These are phyloP conservation scores for Mitragyna speciosa DNA, from an alignment of 257 asterid species.

Conservation along the genomic window DNA sequence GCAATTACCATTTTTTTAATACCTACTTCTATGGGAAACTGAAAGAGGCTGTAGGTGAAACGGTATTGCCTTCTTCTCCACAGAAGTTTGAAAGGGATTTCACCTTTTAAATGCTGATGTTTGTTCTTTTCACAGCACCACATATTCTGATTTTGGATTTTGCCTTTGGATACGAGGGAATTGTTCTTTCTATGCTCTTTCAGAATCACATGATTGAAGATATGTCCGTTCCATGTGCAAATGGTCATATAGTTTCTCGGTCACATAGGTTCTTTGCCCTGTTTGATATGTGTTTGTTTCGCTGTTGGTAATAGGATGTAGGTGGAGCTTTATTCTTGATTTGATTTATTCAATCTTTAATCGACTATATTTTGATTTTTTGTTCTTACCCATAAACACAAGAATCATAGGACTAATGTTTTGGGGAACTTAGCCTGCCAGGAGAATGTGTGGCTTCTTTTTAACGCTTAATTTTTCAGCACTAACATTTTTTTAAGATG, in stretches of 20 bases:
- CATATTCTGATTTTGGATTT: neutral
- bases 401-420: too few relatives aligned
- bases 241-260: neutral
- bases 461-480: neutral
- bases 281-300: neutral
- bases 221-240: neutral
- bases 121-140: neutral
- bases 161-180: neutral
- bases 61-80: slow-evolving; percentile 50
- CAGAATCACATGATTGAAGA: neutral
- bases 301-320: neutral
- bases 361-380: neutral
- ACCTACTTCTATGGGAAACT: slow-evolving; percentile 86
- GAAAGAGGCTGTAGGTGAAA: slow-evolving; percentile 55
- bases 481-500: neutral
- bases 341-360: neutral
- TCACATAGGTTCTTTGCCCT: neutral
- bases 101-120: neutral
- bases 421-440: neutral
- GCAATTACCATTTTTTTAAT: slow-evolving; percentile 66
- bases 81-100: slow-evolving; percentile 14
- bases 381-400: neutral
- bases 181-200: slow-evolving; percentile 4
- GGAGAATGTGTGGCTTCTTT: neutral
- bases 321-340: neutral